Conservation (phyloP, 495 filamentous ascomycete genomes). For the Penicillium simplicissimum region DNA sequence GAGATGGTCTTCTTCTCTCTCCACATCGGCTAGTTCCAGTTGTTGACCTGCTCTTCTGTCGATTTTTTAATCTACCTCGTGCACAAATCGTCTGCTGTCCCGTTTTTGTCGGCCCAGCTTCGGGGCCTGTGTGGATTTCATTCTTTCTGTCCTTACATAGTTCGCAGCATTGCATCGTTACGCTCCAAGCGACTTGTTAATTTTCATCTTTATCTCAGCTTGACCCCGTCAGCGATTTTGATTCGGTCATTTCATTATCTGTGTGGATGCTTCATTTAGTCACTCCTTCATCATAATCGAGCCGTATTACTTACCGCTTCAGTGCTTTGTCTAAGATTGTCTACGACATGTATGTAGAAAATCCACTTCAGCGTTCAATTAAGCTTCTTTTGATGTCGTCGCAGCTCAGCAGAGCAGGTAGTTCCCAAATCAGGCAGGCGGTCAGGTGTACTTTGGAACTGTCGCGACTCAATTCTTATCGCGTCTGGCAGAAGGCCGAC, state of each 20-base stretch:
- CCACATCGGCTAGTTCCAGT: conserved; percentile 20
- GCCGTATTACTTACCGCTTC: background rate
- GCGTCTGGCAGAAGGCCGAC: background rate
- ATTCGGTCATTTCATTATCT: conserved; percentile 7
- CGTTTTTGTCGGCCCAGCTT: background rate
- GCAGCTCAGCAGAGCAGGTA: background rate
- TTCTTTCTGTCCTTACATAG: conserved; percentile 15
- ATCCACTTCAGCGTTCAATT: background rate
- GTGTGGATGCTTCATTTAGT: conserved; percentile 12
- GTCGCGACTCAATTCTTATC: background rate
- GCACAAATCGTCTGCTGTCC: conserved; percentile 2
- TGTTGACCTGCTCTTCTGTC: conserved; percentile 9
- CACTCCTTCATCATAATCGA: conserved; percentile 12
- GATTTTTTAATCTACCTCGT: conserved; percentile 2
- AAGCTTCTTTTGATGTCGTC: conserved; percentile 4
- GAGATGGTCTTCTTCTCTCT: conserved; percentile 10
- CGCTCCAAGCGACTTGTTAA: conserved; percentile 24
- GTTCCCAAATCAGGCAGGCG: conserved; percentile 8
- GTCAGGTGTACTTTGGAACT: background rate
- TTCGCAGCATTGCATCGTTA: conserved; percentile 29
- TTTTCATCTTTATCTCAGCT: conserved; percentile 8
- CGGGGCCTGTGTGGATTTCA: conserved; percentile 4
- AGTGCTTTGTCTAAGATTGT: background rate
- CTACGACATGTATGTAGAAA: background rate
- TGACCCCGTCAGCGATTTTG: conserved; percentile 12